phyloP scores from a whole-genome alignment of 2,329 filamentous ascomycete genomes.

The Pseudogymnoascus sp. region DNA sequence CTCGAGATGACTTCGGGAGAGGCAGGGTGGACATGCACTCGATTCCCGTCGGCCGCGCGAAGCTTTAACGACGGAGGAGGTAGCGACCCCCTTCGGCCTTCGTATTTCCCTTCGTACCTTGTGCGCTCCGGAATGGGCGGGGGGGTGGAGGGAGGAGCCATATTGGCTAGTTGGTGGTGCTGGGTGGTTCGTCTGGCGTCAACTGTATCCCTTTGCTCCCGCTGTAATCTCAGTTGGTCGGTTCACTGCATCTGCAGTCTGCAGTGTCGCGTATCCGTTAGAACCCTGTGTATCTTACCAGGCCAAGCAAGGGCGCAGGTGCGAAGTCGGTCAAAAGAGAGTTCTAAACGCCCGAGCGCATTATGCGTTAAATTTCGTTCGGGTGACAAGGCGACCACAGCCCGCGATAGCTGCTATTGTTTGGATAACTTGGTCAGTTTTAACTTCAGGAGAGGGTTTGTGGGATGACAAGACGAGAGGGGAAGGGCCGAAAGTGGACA shows the following conservation, averaged over 20 bases:
- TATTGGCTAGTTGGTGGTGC: neutral
- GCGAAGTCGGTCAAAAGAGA: slow-evolving; percentile 5
- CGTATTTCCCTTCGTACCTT: slow-evolving; percentile 21
- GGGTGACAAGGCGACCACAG: neutral
- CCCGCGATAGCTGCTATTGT: neutral
- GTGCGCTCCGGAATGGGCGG: slow-evolving; percentile 23
- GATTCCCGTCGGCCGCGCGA: slow-evolving; percentile 17
- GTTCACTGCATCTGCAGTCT: slow-evolving; percentile 5
- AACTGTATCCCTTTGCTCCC: neutral
- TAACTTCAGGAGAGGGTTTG: neutral
- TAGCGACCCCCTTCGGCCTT: slow-evolving; percentile 23
- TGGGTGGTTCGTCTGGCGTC: neutral
- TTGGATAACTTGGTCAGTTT: slow-evolving; percentile 1
- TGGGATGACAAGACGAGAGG: neutral
- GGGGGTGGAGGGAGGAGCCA: slow-evolving; percentile 14
- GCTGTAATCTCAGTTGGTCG: neutral
- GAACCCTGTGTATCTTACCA: neutral
- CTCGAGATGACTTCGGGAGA: slow-evolving; percentile 64
- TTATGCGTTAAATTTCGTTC: slow-evolving; percentile 4
- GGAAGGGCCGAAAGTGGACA: neutral
- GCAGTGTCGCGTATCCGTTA: slow-evolving; percentile 1
- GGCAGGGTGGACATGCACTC: slow-evolving; percentile 27
- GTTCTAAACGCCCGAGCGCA: slow-evolving; percentile 6
- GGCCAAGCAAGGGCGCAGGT: neutral
- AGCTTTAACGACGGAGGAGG: slow-evolving; percentile 23